Base-by-base conservation (phyloP, 345 rosid species). In the Mallotus nudiflorus region DNA sequence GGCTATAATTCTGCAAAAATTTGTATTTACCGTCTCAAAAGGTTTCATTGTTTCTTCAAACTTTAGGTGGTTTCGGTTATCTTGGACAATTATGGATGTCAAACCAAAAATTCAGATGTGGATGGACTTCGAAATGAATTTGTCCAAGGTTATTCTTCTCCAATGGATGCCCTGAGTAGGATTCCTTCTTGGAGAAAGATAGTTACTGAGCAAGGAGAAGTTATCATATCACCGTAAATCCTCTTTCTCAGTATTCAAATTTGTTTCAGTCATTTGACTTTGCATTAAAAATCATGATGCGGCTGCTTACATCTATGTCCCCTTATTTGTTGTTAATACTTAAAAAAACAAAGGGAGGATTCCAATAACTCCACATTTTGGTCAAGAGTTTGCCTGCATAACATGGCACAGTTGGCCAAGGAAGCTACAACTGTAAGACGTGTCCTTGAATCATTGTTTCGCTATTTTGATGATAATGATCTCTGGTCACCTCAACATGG, bases 391-490 rank as follows among this genome's bases (percentile, higher is more conserved):
- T 89, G 90, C 74, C 80, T 87, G 49, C 81, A 75, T 48, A 89
- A 85, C 56, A 83, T 84, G 64, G 91, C 90, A 1, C 87, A 81
- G 77, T 70, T 89, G 76, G 95, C 91, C 1, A 89, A 87, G 77
- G 91, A 85, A 80, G 95, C 84, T 19, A 89, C 90, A 39, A 85
- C 88, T 20, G 85, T 82, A 64, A 76, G 94, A 1, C 87, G 88
- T 72, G 91, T 89, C 29, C 81, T 87, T 49, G 91, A 89, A 73
- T 87, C 88, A 48, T 73, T 89, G 73, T 87, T 89, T 68, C 87
- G 90, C 1, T 82, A 81, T 75, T 89, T 89, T 78, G 87, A 89
- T 74, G 83, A 81, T 42, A 79, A 75, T 65, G 87, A 87, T 46
- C 77, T 81, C 18, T 87, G 95, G 95, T 80, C 88, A 50, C 74